Percentiles rank a stretch among this genome's conserved stretches.
phyloP scores from a whole-genome alignment of 768 basidiomycete species.

The Leccinellum albellum region DNA sequence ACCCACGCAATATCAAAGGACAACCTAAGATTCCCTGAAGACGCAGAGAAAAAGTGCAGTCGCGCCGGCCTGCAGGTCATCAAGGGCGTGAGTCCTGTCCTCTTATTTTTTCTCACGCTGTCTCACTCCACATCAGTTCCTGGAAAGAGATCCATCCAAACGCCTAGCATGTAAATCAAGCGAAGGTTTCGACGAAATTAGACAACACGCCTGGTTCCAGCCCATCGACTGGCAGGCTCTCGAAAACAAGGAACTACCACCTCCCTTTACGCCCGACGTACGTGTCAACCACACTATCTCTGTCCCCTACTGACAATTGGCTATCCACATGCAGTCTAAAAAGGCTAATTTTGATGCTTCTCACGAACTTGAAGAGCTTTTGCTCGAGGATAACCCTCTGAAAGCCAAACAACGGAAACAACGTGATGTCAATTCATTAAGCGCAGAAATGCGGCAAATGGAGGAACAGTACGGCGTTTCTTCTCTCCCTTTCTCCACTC shows the following conservation, averaged over 20 bases:
- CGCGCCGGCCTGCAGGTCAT: constrained; percentile 74
- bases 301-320: constrained; percentile 1
- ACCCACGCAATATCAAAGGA: constrained; percentile 93
- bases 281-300: constrained; percentile 23
- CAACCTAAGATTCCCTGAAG: constrained; percentile 84
- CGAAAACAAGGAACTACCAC: constrained; percentile 65
- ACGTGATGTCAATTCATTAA: constrained; percentile 76
- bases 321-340: constrained; percentile 64
- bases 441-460: constrained; percentile 94
- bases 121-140: constrained; percentile 48
- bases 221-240: constrained; percentile 87
- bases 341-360: constrained; percentile 99
- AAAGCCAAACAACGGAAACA: constrained; percentile 93
- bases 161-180: constrained; percentile 82
- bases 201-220: constrained; percentile 81
- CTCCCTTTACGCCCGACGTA: constrained; percentile 91
- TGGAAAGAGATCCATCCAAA: constrained; percentile 80
- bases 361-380: constrained; percentile 92
- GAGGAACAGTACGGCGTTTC: constrained; percentile 82
- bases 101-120: constrained; percentile 9
- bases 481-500: background rate
- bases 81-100: constrained; percentile 58
- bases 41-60: constrained; percentile 75
- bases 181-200: constrained; percentile 77
- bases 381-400: constrained; percentile 94